Conservation (phyloP, 164 flowering plant genomes). For the Macadamia tetraphylla region DNA sequence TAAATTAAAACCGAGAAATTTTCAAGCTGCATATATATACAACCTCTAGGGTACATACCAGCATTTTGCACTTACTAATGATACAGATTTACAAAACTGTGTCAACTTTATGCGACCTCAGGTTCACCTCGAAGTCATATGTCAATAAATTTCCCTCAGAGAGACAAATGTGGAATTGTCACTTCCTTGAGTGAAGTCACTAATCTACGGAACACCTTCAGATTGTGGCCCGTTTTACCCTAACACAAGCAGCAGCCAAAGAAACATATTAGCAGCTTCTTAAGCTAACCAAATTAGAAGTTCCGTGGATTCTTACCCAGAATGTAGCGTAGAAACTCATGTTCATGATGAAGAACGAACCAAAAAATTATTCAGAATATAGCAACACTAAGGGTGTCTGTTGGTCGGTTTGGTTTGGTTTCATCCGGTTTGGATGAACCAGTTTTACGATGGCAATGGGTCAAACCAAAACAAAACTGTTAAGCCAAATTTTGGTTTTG, state of each 20-base stretch:
- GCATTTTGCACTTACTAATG: background rate
- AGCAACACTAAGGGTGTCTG: too few species aligned
- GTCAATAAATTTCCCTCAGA: background rate
- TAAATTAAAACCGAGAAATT: background rate
- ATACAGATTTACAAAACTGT: background rate
- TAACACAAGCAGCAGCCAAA: conserved; percentile 15
- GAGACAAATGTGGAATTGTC: conserved; percentile 38
- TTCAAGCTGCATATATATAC: background rate
- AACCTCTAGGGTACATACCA: background rate
- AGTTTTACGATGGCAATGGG: too few species aligned
- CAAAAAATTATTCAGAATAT: too few species aligned
- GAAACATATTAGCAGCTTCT: background rate
- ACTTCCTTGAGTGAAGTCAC: conserved; percentile 73
- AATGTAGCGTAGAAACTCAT: too few species aligned
- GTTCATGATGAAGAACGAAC: too few species aligned
- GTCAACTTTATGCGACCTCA: background rate
- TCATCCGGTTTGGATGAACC: too few species aligned
- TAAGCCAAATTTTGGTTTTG: too few species aligned
- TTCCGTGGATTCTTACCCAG: background rate
- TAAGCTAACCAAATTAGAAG: background rate
- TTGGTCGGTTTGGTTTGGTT: too few species aligned
- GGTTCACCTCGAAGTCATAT: background rate
- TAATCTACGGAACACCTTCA: conserved; percentile 73
- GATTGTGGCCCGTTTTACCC: conserved; percentile 66
- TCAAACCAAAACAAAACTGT: too few species aligned